A percentile compares a stretch with the other conserved stretches of the same genome.
These are phyloP conservation scores for Prorocentrum cordatum DNA, from an alignment of 169 alveolate species.

Conservation along the genomic window DNA sequence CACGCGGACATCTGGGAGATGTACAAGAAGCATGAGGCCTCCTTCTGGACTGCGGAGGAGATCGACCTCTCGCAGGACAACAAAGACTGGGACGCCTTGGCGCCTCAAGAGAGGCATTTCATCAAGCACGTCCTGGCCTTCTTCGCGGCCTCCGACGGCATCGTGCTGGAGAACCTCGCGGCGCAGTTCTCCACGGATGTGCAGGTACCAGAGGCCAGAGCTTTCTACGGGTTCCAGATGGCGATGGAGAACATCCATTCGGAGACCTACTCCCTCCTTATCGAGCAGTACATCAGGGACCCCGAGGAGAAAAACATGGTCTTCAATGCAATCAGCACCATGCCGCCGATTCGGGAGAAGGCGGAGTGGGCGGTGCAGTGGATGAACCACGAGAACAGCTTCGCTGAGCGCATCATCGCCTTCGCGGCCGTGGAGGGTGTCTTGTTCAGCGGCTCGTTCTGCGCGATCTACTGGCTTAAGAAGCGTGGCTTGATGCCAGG, in stretches of 20 bases:
- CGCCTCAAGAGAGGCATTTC: slow-evolving; percentile 80
- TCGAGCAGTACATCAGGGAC: slow-evolving; percentile 85
- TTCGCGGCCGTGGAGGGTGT: slow-evolving; percentile 96
- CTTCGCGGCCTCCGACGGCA: slow-evolving; percentile 83
- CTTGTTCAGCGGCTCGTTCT: slow-evolving; percentile 92
- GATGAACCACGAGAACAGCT: slow-evolving; percentile 82
- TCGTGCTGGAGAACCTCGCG: slow-evolving; percentile 95
- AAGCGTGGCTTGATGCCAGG: slow-evolving; percentile 96
- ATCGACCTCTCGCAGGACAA: slow-evolving; percentile 91
- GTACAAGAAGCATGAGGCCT: slow-evolving; percentile 69
- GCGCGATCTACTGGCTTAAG: slow-evolving; percentile 98
- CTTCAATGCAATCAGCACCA: slow-evolving; percentile 90
- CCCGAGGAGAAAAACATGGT: slow-evolving; percentile 87
- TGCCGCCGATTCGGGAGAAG: slow-evolving; percentile 87
- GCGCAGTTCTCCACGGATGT: slow-evolving; percentile 88
- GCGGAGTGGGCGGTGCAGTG: slow-evolving; percentile 98
- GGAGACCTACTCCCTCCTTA: slow-evolving; percentile 91
- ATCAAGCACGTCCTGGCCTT: slow-evolving; percentile 75
- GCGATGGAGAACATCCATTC: slow-evolving; percentile 98
- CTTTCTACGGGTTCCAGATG: slow-evolving; percentile 95
- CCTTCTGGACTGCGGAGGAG: slow-evolving; percentile 98
- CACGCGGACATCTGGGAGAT: slow-evolving; percentile 15
- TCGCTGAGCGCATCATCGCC: slow-evolving; percentile 55
- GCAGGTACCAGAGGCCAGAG: slow-evolving; percentile 93
- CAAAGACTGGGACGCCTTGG: slow-evolving; percentile 77